Evolutionary conservation across 2,329 filamentous ascomycete genomes (phyloP).

Genomic region (Alternaria postmessia): DNA sequence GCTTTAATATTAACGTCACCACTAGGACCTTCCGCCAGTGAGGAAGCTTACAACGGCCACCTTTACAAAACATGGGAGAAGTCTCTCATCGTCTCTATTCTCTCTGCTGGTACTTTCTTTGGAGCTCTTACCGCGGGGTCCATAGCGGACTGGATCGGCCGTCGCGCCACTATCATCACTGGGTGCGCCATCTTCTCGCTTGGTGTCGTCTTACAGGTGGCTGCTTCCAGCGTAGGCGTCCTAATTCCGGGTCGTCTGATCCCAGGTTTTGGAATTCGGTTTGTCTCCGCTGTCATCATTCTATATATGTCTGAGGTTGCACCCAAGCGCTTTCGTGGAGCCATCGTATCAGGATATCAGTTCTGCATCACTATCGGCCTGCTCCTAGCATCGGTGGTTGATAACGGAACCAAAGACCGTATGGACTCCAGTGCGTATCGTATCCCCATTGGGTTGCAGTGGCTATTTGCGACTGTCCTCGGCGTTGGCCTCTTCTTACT

Average conservation of each 20-base stretch:
- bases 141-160: slow-evolving; percentile 72
- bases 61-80: slow-evolving; percentile 61
- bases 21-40: slow-evolving; percentile 58
- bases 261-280: slow-evolving; percentile 51
- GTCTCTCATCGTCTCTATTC: slow-evolving; percentile 79
- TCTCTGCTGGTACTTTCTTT: slow-evolving; percentile 82
- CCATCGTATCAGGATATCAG: slow-evolving; percentile 79
- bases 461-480: slow-evolving; percentile 81
- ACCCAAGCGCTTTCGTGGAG: slow-evolving; percentile 76
- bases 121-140: slow-evolving; percentile 76
- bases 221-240: slow-evolving; percentile 42
- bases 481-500: slow-evolving; percentile 75
- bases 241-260: slow-evolving; percentile 52
- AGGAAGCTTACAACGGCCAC: slow-evolving; percentile 62
- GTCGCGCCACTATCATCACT: slow-evolving; percentile 67
- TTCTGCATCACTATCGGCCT: slow-evolving; percentile 85
- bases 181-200: slow-evolving; percentile 48
- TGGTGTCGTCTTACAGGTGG: slow-evolving; percentile 50
- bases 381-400: slow-evolving; percentile 75
- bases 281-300: slow-evolving; percentile 55
- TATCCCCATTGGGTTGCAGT: slow-evolving; percentile 82
- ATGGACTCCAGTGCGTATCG: slow-evolving; percentile 71
- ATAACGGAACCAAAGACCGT: slow-evolving; percentile 73
- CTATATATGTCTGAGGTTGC: slow-evolving; percentile 87
- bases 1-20: slow-evolving; percentile 3